These are phyloP conservation scores for Leccinum insolens DNA, from an alignment of 1,284 basidiomycete species.

Conservation along the genomic window DNA sequence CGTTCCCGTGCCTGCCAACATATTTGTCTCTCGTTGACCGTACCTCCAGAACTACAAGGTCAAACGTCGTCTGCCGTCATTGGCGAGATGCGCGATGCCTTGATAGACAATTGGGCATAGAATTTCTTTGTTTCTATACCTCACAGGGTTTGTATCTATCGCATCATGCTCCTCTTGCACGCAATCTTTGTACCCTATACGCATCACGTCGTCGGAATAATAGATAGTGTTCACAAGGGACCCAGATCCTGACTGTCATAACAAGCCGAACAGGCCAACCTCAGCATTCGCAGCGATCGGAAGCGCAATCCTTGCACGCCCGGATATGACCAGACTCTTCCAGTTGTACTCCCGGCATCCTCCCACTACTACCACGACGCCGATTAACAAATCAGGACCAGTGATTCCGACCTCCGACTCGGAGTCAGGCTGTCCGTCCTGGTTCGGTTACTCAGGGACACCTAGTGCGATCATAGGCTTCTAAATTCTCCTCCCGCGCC, in stretches of 20 bases:
- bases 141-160: not conserved
- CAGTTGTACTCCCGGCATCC: conserved; percentile 48
- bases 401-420: too few relatives aligned
- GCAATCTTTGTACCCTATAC: conserved; percentile 25
- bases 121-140: conserved; percentile 13
- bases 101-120: conserved; percentile 94
- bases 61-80: conserved; percentile 86
- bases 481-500: too few relatives aligned
- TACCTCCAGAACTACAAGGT: conserved; percentile 78
- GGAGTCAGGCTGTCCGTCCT: too few relatives aligned
- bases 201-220: conserved; percentile 19
- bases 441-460: too few relatives aligned
- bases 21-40: conserved; percentile 3
- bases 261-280: conserved; percentile 38
- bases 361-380: too few relatives aligned
- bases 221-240: conserved; percentile 14
- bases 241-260: conserved; percentile 26
- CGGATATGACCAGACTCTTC: conserved; percentile 37
- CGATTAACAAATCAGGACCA: too few relatives aligned
- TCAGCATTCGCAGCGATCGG: too few relatives aligned
- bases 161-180: conserved; percentile 9
- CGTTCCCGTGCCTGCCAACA: conserved; percentile 37
- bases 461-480: too few relatives aligned
- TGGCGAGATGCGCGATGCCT: conserved; percentile 91
- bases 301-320: too few relatives aligned